A percentile compares a stretch with the other conserved stretches of the same genome.
These are phyloP conservation scores for Zasmidium cellare DNA, from an alignment of 2,329 filamentous ascomycete genomes.

Conservation along the genomic window DNA sequence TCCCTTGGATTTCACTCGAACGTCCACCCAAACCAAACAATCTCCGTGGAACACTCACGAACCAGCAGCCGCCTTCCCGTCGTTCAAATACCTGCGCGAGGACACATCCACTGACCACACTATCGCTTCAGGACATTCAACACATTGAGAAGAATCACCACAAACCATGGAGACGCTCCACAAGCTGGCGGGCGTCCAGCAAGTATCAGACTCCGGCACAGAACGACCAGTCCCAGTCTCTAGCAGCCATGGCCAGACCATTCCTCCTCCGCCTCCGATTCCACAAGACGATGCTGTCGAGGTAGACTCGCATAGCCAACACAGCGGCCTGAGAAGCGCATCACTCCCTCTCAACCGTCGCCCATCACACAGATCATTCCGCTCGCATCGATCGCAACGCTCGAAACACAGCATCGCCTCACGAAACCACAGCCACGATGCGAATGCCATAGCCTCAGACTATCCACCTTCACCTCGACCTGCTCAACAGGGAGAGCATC, in stretches of 20 bases:
- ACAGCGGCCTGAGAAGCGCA: constrained; percentile 22
- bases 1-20: no score
- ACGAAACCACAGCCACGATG: constrained; percentile 2
- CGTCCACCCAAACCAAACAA: no score
- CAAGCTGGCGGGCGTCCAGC: constrained; percentile 35
- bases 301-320: constrained; percentile 11
- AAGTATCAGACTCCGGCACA: constrained; percentile 26
- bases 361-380: constrained; percentile 29
- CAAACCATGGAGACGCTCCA: constrained; percentile 35
- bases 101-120: neutral
- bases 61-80: no score
- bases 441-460: constrained; percentile 8
- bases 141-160: neutral
- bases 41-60: no score
- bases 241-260: constrained; percentile 10
- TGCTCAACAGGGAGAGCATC: neutral
- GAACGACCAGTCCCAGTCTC: constrained; percentile 17
- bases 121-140: neutral
- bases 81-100: no score
- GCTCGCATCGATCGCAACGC: constrained; percentile 11
- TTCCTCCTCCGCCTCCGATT: constrained; percentile 26
- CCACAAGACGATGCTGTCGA: constrained; percentile 21
- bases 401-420: constrained; percentile 10
- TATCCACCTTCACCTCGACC: constrained; percentile 7
- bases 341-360: constrained; percentile 35